These are phyloP conservation scores for Hypoxylon cercidicola DNA, from an alignment of 495 filamentous ascomycete species.

Conservation along the genomic window DNA sequence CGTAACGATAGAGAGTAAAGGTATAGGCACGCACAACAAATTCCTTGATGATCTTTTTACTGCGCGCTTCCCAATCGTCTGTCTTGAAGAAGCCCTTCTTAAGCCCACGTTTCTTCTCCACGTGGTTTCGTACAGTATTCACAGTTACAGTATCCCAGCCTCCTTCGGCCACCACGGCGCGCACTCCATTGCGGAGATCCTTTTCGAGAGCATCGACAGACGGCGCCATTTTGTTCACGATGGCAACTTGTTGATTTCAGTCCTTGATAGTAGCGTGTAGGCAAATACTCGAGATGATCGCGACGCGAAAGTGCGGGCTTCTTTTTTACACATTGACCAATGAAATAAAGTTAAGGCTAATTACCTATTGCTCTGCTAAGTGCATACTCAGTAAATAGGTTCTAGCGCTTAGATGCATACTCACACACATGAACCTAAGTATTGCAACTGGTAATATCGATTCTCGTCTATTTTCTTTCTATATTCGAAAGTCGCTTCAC, in stretches of 20 bases:
- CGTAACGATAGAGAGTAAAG: slow-evolving; percentile 33
- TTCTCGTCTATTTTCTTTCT: too few relatives aligned
- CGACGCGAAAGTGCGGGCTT: too few relatives aligned
- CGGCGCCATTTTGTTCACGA: slow-evolving; percentile 29
- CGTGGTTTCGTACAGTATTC: slow-evolving; percentile 74
- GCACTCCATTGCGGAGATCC: slow-evolving; percentile 69
- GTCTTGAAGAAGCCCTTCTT: slow-evolving; percentile 76
- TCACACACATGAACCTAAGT: too few relatives aligned
- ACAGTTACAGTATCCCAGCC: slow-evolving; percentile 73
- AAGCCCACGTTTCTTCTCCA: slow-evolving; percentile 73
- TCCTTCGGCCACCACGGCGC: slow-evolving; percentile 66
- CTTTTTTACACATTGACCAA: too few relatives aligned
- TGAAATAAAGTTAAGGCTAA: too few relatives aligned
- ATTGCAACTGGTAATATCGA: too few relatives aligned
- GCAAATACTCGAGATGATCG: too few relatives aligned
- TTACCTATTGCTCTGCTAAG: too few relatives aligned
- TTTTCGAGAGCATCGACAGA: slow-evolving; percentile 54
- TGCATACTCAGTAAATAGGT: too few relatives aligned
- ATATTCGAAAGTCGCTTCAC: too few relatives aligned
- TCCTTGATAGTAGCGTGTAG: too few relatives aligned
- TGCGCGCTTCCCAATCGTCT: slow-evolving; percentile 78
- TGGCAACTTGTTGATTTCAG: background rate
- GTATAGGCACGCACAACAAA: slow-evolving; percentile 68
- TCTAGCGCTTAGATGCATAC: too few relatives aligned
- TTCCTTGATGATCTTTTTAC: slow-evolving; percentile 76